Evolutionary conservation across 1,284 basidiomycete species (phyloP), one percentile per base, ranked within the genome.

Genomic region (Apiotrichum veenhuisii): DNA sequence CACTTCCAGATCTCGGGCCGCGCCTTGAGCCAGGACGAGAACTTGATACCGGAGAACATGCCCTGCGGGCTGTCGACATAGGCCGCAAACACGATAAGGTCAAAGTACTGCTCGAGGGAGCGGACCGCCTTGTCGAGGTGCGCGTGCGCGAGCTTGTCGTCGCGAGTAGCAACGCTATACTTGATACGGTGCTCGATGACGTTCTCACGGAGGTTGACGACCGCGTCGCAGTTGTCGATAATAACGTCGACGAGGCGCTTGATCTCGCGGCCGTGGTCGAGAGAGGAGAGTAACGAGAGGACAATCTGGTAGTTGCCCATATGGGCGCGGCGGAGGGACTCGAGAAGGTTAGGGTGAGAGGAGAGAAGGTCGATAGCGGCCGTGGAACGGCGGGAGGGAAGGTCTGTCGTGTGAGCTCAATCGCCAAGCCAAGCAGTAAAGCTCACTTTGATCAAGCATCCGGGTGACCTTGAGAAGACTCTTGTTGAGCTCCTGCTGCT

Each of bases 1-100:
- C 70, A 91, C 91, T 90, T 94, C 87, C 89, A 94, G 40, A 98
- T 93, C 73, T 98, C 95, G 9, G 88, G 87, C 41, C 95, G 83
- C 8, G 85, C 88, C 81, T 86, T 86, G 43, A 97, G 80, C 93
- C 93, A 98, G 37, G 85, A 82, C 3, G 87, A 87, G 71, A 98
- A 98, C 18, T 83, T 85, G 65, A 87, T 83, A 5, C 81, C 81
- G 62, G 89, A 88, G 53, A 78, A 75, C 18, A 83, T 81, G 14
- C 84, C 82, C 34, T 84, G 80, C 60, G 79, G 78, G 18, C 83
- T 82, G 52, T 93, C 89, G 10, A 96, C 87, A 67, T 91, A 99
- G 60, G 87, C 90, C 2, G 93, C 88, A 70, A 98, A 98, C 0
- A 90, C 89, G 58, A 98, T 89, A 61, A 95, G 84, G 78, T 98